Percentiles rank a stretch among this genome's conserved stretches.
Evolutionary conservation across 768 basidiomycete species (phyloP).

Genomic region (Naganishia randhawae): DNA sequence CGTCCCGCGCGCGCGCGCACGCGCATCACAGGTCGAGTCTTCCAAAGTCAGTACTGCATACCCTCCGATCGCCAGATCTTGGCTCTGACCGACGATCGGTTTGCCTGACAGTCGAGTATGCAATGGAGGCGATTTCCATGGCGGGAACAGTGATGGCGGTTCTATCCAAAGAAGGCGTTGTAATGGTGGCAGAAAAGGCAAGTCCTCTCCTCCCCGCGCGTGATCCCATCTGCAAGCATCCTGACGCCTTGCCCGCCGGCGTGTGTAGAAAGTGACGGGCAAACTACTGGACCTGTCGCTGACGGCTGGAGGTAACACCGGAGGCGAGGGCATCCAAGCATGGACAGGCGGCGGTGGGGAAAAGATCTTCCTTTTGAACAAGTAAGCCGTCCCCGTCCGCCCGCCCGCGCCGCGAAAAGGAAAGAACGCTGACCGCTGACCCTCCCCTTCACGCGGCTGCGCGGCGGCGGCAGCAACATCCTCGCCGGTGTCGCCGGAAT

Average conservation of each 20-base stretch:
- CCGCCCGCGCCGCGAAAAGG: no score
- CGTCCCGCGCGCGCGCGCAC: no score
- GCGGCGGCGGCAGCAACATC: slow-evolving; percentile 65
- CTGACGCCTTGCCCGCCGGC: slow-evolving; percentile 12
- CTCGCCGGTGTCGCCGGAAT: slow-evolving; percentile 92
- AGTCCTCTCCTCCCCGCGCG: neutral
- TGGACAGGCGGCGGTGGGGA: slow-evolving; percentile 82
- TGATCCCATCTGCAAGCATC: neutral
- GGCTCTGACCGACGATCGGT: neutral
- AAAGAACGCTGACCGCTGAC: slow-evolving; percentile 22
- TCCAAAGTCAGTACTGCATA: slow-evolving; percentile 71
- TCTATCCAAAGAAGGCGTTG: slow-evolving; percentile 50
- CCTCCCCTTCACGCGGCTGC: neutral
- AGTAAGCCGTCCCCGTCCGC: slow-evolving; percentile 45
- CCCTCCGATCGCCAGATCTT: no score
- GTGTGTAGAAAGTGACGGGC: slow-evolving; percentile 95
- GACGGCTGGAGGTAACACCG: slow-evolving; percentile 77
- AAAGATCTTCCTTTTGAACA: slow-evolving; percentile 93
- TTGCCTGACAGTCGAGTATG: slow-evolving; percentile 78
- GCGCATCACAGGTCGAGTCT: slow-evolving; percentile 92
- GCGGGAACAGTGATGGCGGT: slow-evolving; percentile 61
- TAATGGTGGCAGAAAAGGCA: slow-evolving; percentile 50
- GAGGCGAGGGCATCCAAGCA: slow-evolving; percentile 49
- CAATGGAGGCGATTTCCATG: slow-evolving; percentile 98
- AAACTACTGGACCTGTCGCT: slow-evolving; percentile 89